These are phyloP conservation scores for Penicillium sp. DNA, from an alignment of 2,329 filamentous ascomycete species.

Conservation along the genomic window DNA sequence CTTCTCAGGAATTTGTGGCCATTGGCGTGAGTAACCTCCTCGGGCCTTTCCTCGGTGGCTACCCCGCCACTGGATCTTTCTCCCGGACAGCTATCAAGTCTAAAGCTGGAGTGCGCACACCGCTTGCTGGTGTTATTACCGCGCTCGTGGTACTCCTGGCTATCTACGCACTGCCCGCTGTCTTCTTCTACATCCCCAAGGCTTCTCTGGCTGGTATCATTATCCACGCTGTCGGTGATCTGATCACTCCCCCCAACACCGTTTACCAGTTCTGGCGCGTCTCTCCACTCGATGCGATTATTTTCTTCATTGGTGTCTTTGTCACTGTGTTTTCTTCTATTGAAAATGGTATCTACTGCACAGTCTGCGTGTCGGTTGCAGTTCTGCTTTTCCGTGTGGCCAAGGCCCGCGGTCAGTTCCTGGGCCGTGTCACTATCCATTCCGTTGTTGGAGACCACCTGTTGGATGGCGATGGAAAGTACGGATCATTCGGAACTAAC, in stretches of 20 bases:
- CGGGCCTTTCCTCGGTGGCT: conserved; percentile 86
- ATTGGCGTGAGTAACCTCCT: conserved; percentile 89
- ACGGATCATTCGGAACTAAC: conserved; percentile 52
- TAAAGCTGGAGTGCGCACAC: conserved; percentile 90
- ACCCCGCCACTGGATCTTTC: conserved; percentile 92
- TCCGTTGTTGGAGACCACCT: conserved; percentile 76
- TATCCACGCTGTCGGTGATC: conserved; percentile 89
- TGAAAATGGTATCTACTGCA: conserved; percentile 89
- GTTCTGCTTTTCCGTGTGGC: conserved; percentile 80
- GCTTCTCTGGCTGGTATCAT: conserved; percentile 82
- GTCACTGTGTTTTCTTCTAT: conserved; percentile 86
- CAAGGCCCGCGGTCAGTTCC: conserved; percentile 76
- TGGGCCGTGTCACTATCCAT: conserved; percentile 79
- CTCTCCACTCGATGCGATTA: conserved; percentile 81
- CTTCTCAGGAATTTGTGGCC: conserved; percentile 92
- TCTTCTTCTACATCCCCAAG: conserved; percentile 92
- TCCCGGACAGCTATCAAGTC: conserved; percentile 95
- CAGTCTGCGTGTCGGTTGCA: conserved; percentile 71
- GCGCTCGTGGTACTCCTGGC: conserved; percentile 81
- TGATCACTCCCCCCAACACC: conserved; percentile 86
- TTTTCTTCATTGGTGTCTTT: conserved; percentile 90
- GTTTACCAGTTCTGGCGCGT: conserved; percentile 95
- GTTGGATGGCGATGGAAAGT: conserved; percentile 62
- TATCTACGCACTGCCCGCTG: conserved; percentile 79
- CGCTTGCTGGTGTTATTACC: conserved; percentile 85